Conservation (phyloP, 495 filamentous ascomycete species). For the Annulohypoxylon bovei region DNA sequence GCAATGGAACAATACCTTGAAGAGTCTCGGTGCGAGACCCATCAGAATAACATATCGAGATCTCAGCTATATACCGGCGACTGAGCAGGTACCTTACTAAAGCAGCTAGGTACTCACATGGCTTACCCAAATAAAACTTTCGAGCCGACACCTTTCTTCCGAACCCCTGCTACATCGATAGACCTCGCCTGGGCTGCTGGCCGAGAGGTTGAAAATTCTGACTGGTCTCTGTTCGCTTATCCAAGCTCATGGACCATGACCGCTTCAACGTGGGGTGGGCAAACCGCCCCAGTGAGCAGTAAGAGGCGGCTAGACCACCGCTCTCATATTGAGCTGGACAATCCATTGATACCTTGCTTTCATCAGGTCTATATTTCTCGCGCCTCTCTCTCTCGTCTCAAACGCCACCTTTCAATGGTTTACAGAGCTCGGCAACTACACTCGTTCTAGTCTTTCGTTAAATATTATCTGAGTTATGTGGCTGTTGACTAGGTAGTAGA, state of each 20-base stretch:
- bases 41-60: conserved; percentile 7
- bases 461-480: conserved; percentile 1
- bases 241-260: background rate
- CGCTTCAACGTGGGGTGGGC: conserved; percentile 5
- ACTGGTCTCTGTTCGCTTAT: conserved; percentile 4
- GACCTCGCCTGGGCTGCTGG: conserved; percentile 7
- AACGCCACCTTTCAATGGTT: conserved; percentile 12
- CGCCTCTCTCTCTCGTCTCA: background rate
- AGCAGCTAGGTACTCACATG: conserved; percentile 1
- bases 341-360: conserved; percentile 7
- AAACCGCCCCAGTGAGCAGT: background rate
- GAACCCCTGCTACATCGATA: conserved; percentile 13
- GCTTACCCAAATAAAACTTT: conserved; percentile 3
- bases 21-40: background rate
- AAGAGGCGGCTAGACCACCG: conserved; percentile 13
- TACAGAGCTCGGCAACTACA: conserved; percentile 12
- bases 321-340: conserved; percentile 2
- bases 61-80: conserved; percentile 12
- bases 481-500: conserved; percentile 22
- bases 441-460: conserved; percentile 25
- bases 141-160: background rate
- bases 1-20: background rate
- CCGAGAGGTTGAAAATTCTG: background rate
- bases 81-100: conserved; percentile 7
- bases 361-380: background rate